Evolutionary conservation across 768 basidiomycete species (phyloP), one percentile per base, ranked within the genome.

Genomic region (Xerocomus spinulosus): DNA sequence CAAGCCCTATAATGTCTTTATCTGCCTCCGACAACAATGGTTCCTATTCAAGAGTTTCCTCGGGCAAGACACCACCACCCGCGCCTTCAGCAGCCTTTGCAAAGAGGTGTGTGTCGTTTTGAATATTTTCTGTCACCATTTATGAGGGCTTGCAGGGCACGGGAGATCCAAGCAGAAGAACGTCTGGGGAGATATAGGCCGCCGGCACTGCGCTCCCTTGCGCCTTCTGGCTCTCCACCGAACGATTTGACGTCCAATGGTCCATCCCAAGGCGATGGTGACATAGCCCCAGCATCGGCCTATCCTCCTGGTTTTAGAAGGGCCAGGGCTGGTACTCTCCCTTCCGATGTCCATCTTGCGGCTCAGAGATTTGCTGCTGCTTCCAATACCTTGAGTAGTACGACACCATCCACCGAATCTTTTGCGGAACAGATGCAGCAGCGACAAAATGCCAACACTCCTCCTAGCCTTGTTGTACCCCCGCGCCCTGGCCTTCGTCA

Each of bases 281-380:
- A 76, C 54, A 66, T 74, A 51, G 61, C 84, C 62, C 81, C 87
- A 58, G 76, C 84, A 54, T 82, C 83, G 66, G 87, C 82, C 71
- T 88, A 81, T 67, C 87, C 89, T 51, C 76, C 87, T 46, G 88
- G 90, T 52, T 95, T 92, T 68, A 82, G 91, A 73, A 83, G 93
- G 76, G 91, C 92, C 63, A 84, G 93, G 83, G 95, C 94, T 57
- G 95, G 93, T 49, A 97, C 94, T 76, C 81, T 97, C 62, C 94
- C 94, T 71, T 95, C 93, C 57, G 94, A 94, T 67, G 85, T 95
- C 44, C 85, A 87, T 62, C 83, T 92, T 58, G 87, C 86, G 49
- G 84, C 90, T 44, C 87, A 90, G 67, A 81, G 84, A 49, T 91
- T 82, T 68, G 84, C 83, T 24, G 82, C 84, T 26, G 76, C 83